phyloP scores from a whole-genome alignment of 176 grass and related monocot species.

The Oryza australiensis region DNA sequence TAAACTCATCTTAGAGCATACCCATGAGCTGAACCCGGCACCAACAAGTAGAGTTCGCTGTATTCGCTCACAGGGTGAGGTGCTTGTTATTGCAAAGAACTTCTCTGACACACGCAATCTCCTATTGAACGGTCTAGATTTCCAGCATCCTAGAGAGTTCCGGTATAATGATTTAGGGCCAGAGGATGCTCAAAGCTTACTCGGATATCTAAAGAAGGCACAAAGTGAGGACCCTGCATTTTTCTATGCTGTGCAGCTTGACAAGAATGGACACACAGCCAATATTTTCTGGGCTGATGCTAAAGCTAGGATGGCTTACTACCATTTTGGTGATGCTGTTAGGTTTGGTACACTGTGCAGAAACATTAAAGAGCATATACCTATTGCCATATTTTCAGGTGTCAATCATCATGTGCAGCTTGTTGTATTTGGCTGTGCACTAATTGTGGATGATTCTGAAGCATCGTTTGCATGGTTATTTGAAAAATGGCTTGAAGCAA shows the following conservation, averaged over 20 bases:
- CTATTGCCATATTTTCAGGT: conserved; percentile 83
- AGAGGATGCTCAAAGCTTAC: conserved; percentile 75
- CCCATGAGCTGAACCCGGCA: conserved; percentile 63
- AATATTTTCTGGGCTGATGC: conserved; percentile 95
- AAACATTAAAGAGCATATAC: conserved; percentile 75
- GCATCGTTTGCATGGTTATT: conserved; percentile 87
- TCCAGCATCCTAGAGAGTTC: conserved; percentile 53
- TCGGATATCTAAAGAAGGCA: conserved; percentile 73
- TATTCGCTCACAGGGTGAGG: conserved; percentile 88
- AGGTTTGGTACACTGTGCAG: conserved; percentile 60
- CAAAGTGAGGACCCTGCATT: conserved; percentile 74
- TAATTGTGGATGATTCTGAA: conserved; percentile 86
- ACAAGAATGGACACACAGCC: conserved; percentile 54
- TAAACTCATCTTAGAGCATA: conserved; percentile 89
- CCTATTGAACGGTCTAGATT: conserved; percentile 68
- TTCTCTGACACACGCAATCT: conserved; percentile 92
- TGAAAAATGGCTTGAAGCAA: conserved; percentile 88
- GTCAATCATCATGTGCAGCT: conserved; percentile 90
- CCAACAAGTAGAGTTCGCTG: conserved; percentile 71
- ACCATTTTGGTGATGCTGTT: conserved; percentile 90
- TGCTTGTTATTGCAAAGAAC: conserved; percentile 96
- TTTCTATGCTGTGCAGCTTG: conserved; percentile 72
- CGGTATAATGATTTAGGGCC: conserved; percentile 80
- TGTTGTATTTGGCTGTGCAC: conserved; percentile 82
- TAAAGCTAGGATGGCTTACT: conserved; percentile 79